Evolutionary conservation across 768 basidiomycete genomes (phyloP).

Genomic region (Auriscalpium vulgare): DNA sequence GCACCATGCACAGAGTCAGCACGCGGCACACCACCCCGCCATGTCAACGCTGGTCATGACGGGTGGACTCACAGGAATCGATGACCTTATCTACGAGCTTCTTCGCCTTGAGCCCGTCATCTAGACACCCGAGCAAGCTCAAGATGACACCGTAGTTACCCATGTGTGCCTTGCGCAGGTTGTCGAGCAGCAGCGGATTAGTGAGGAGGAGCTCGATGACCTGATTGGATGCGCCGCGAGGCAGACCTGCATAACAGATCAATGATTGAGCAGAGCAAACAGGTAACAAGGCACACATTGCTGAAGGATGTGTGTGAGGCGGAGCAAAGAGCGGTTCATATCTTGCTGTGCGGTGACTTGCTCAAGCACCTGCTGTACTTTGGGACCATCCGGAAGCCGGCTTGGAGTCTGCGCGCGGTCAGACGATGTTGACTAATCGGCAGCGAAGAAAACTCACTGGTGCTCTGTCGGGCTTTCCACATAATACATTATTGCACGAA

Average conservation of each 20-base stretch:
- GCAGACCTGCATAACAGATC: slow-evolving; percentile 40
- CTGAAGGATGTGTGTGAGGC: slow-evolving; percentile 78
- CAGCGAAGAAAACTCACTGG: slow-evolving; percentile 2
- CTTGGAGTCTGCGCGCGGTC: slow-evolving; percentile 1
- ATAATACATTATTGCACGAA: neutral
- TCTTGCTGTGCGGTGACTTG: slow-evolving; percentile 78
- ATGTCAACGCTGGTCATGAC: too few species aligned
- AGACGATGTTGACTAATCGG: neutral
- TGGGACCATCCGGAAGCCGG: slow-evolving; percentile 42
- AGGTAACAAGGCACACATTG: slow-evolving; percentile 42
- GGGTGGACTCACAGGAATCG: slow-evolving; percentile 47
- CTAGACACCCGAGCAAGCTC: slow-evolving; percentile 87
- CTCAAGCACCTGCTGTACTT: slow-evolving; percentile 58
- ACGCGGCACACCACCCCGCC: too few species aligned
- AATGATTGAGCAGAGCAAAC: neutral
- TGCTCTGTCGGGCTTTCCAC: slow-evolving; percentile 17
- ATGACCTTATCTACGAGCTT: slow-evolving; percentile 84
- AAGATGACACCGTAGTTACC: slow-evolving; percentile 91
- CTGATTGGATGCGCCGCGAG: slow-evolving; percentile 58
- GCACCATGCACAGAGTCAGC: too few species aligned
- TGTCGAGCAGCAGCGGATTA: slow-evolving; percentile 75
- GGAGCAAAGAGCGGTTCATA: slow-evolving; percentile 61
- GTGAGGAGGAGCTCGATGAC: slow-evolving; percentile 80
- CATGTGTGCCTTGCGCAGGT: slow-evolving; percentile 81
- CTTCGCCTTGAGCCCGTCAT: slow-evolving; percentile 81